phyloP scores from a whole-genome alignment of 805 yeast species.

The Kluyveromyces starmeri region DNA sequence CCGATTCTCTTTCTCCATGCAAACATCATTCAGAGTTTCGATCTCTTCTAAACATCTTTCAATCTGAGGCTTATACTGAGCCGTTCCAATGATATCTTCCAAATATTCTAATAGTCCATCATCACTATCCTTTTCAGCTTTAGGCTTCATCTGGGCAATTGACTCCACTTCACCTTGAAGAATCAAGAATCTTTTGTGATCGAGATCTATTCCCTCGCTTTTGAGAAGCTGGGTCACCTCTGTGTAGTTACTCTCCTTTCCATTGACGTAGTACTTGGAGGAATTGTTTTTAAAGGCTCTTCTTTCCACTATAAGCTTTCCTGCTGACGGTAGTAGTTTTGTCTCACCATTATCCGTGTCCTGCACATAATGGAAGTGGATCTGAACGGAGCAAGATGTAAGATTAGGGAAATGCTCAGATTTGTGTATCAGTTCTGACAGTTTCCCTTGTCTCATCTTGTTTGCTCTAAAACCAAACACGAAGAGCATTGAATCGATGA shows the following conservation, averaged over 20 bases:
- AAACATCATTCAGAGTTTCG: slow-evolving; percentile 70
- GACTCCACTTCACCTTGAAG: slow-evolving; percentile 98
- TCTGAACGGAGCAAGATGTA: slow-evolving; percentile 80
- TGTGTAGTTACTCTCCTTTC: slow-evolving; percentile 58
- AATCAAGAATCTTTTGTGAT: slow-evolving; percentile 89
- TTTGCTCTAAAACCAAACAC: slow-evolving; percentile 96
- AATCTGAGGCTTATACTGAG: slow-evolving; percentile 69
- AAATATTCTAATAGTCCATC: slow-evolving; percentile 91
- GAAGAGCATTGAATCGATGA: slow-evolving; percentile 89
- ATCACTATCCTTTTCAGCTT: slow-evolving; percentile 84
- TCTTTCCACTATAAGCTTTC: slow-evolving; percentile 61
- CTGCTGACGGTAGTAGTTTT: slow-evolving; percentile 42
- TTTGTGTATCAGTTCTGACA: slow-evolving; percentile 88
- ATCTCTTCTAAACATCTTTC: slow-evolving; percentile 52
- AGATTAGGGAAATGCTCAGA: slow-evolving; percentile 64
- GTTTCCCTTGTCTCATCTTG: slow-evolving; percentile 92
- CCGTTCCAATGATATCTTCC: slow-evolving; percentile 95
- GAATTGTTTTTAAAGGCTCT: slow-evolving; percentile 68
- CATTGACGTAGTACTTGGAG: slow-evolving; percentile 72
- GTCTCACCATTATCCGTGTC: slow-evolving; percentile 44
- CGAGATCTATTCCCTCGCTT: slow-evolving; percentile 83
- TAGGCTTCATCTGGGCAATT: slow-evolving; percentile 97
- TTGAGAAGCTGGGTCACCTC: slow-evolving; percentile 69
- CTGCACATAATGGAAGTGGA: slow-evolving; percentile 69
- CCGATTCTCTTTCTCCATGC: slow-evolving; percentile 72